Evolutionary conservation across 768 basidiomycete species (phyloP).

Genomic region (Phylloporus sp.): DNA sequence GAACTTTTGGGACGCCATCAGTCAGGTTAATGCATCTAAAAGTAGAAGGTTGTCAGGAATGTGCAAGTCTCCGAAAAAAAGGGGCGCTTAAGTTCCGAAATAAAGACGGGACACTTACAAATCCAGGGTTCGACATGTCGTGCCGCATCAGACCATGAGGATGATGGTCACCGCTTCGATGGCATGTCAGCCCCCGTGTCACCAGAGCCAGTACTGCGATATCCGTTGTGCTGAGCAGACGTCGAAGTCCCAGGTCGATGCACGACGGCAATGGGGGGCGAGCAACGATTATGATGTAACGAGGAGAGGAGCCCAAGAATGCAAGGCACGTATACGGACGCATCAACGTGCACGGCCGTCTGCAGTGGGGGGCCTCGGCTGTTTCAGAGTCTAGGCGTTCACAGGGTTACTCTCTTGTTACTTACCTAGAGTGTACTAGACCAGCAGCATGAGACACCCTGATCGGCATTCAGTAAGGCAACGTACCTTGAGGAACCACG

Average conservation of each 20-base stretch:
- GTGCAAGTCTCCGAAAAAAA: conserved; percentile 19
- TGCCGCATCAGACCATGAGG: conserved; percentile 11
- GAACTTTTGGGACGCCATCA: background rate
- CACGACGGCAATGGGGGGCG: too few relatives aligned
- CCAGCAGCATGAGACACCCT: conserved; percentile 1
- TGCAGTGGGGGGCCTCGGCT: background rate
- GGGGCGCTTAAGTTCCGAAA: conserved; percentile 33
- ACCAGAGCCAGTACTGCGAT: too few relatives aligned
- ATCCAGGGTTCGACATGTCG: conserved; percentile 18
- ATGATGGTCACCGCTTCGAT: background rate
- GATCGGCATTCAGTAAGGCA: conserved; percentile 3
- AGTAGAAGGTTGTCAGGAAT: background rate
- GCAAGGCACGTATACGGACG: background rate
- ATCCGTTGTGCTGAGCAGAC: background rate
- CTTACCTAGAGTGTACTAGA: conserved; percentile 7
- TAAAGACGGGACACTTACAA: conserved; percentile 15
- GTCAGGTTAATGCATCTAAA: conserved; percentile 6
- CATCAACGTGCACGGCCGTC: background rate
- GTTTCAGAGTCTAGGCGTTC: background rate
- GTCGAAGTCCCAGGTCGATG: too few relatives aligned
- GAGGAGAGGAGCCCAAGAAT: too few relatives aligned
- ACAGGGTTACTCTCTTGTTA: background rate
- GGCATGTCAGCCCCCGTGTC: too few relatives aligned
- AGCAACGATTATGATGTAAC: too few relatives aligned
- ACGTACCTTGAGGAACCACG: background rate